Conservation (phyloP, 805 yeast species). For the Danielozyma ontarioensis region DNA sequence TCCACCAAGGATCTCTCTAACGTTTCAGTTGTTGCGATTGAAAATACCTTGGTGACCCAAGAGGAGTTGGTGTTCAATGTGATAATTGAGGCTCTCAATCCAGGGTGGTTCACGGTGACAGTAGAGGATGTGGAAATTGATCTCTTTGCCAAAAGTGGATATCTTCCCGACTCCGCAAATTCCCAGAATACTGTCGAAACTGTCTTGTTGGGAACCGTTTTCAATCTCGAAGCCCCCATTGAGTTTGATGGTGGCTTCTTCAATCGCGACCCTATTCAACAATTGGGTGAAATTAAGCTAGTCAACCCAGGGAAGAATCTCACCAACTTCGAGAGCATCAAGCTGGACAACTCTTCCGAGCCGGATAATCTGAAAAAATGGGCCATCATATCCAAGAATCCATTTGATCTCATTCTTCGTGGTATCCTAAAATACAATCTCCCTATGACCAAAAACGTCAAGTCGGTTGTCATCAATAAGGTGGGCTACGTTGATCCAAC, state of each 20-base stretch:
- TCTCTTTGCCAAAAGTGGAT: slow-evolving; percentile 72
- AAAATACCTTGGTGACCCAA: slow-evolving; percentile 70
- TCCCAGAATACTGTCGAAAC: slow-evolving; percentile 43
- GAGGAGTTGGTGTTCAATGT: slow-evolving; percentile 83
- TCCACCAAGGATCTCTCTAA: slow-evolving; percentile 77
- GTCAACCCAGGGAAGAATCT: slow-evolving; percentile 61
- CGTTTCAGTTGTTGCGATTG: slow-evolving; percentile 56
- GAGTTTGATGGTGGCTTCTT: slow-evolving; percentile 75
- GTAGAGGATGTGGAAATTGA: slow-evolving; percentile 70
- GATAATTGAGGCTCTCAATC: slow-evolving; percentile 75
- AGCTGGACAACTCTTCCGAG: slow-evolving; percentile 12
- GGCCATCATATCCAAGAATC: slow-evolving; percentile 68
- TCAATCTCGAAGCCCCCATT: slow-evolving; percentile 64
- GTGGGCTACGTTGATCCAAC: slow-evolving; percentile 52
- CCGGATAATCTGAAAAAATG: slow-evolving; percentile 54
- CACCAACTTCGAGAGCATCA: slow-evolving; percentile 14
- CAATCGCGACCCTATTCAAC: slow-evolving; percentile 51
- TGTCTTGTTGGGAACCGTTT: slow-evolving; percentile 67
- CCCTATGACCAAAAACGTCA: slow-evolving; percentile 50
- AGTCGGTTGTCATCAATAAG: slow-evolving; percentile 59
- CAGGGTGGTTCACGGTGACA: slow-evolving; percentile 70
- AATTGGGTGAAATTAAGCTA: slow-evolving; percentile 66
- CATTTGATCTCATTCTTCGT: slow-evolving; percentile 79
- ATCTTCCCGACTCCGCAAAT: slow-evolving; percentile 21
- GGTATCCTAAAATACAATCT: slow-evolving; percentile 77